Evolutionary conservation across 2,329 filamentous ascomycete species (phyloP), one percentile per base, ranked within the genome.

Genomic region (Helotiales sp.): DNA sequence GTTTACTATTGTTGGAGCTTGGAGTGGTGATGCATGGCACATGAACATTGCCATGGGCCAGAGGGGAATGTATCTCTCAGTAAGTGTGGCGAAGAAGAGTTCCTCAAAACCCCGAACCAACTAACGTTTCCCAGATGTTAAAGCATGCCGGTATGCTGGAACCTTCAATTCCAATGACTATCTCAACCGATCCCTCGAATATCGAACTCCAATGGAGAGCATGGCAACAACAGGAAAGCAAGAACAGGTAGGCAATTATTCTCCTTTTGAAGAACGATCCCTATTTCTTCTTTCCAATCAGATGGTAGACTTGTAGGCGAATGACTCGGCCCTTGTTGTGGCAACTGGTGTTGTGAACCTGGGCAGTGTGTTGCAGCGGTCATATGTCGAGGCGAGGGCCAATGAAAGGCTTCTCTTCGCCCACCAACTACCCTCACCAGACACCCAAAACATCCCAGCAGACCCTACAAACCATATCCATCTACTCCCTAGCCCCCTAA

Each of bases 1-100:
- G 2, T 91, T 91, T 75, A 90, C 87, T 1, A 84, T 89, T 1
- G 83, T 91, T 28, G 89, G 89, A 7, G 88, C 88, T 1, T 92
- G 90, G 90, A 90, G 89, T 75, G 90, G 90, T 54, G 89, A 92
- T 77, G 91, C 91, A 78, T 91, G 89, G 89, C 87, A 91, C 71
- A 92, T 91, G 89, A 89, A 92, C 73, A 91, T 91, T 70, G 86
- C 89, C 49, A 91, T 91, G 88, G 89, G 89, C 32, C 90, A 91
- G 77, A 84, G 89, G 57, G 88, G 88, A 65, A 91, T 91, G 88
- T 92, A 92, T 76, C 84, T 91, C 67, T 85, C 89, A 66, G 84
- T 86, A 73, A 80, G 83, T 49, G 45, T 32, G 15, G 28, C 37
- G 22, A 24, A 54, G 22, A 24, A 54, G 26, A 8, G 6, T 45